Percentiles rank a stretch among this genome's conserved stretches.
Evolutionary conservation across 352 stramenopile genomes (phyloP).

Genomic region (Phytophthora brassicae): DNA sequence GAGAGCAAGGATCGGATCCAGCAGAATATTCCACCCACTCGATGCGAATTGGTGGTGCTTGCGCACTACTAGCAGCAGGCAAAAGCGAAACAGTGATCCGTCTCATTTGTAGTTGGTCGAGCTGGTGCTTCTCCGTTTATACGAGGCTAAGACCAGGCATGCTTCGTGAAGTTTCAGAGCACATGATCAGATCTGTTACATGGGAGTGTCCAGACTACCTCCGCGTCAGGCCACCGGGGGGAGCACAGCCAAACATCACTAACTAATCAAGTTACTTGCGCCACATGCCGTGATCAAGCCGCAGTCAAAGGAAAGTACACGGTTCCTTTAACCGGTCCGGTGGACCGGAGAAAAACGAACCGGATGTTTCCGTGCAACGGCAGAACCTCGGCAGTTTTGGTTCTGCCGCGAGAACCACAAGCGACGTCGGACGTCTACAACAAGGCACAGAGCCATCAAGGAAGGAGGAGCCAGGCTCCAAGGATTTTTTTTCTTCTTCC

Average conservation of each 20-base stretch:
- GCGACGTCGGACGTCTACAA: not conserved
- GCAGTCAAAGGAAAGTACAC: not conserved
- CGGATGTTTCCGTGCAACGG: not conserved
- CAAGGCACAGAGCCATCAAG: too few relatives aligned
- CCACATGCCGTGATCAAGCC: not conserved
- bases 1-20: not conserved
- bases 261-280: slow-evolving; percentile 1
- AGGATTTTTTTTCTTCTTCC: too few relatives aligned
- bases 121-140: slow-evolving; percentile 31
- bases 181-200: slow-evolving; percentile 29
- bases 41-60: slow-evolving; percentile 21
- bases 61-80: slow-evolving; percentile 21
- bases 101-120: slow-evolving; percentile 29
- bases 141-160: slow-evolving; percentile 14
- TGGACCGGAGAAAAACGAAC: not conserved
- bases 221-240: not conserved
- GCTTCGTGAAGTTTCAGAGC: slow-evolving; percentile 14
- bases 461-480: too few relatives aligned
- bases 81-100: slow-evolving; percentile 32
- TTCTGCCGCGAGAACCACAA: not conserved
- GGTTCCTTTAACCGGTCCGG: not conserved
- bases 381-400: too few relatives aligned
- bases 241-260: not conserved
- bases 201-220: slow-evolving; percentile 17
- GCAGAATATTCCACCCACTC: slow-evolving; percentile 12